Base-by-base conservation (phyloP, 176 grass and related monocot species). In the Cenchrus purpureus region DNA sequence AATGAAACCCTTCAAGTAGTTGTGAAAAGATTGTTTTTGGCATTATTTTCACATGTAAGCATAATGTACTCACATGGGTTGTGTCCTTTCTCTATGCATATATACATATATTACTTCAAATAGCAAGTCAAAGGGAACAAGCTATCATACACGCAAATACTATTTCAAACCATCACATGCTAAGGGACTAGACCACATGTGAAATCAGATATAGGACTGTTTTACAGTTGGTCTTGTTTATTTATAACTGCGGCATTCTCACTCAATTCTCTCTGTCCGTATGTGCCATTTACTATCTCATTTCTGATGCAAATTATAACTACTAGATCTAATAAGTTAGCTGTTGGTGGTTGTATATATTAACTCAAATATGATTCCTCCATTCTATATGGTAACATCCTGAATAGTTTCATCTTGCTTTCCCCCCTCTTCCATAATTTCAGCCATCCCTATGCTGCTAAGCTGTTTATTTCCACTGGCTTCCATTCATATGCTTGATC, bases 41-140 rank as follows among this genome's bases (percentile, higher is more conserved):
- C 65, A 78, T 20, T 82, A 40, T 71, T 29, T 48, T 77, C 16
- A 20, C 61, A 68, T 77, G 29, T 67, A 15, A 54, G 25, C 40
- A 71, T 82, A 61, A 14, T 70, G 44, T 83, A 54, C 62, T 37
- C 37, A 6, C 59, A 54, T 79, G 60, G 66, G 22, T 17, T 77
- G 17, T 89, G 53, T 81, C 59, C 70, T 37, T 83, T 49, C 11
- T 76, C 45, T 79, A 55, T 62, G 14, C 82, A 46, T 46, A 86
- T 40, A 40, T 40, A 40, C 52, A 90, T 90, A 88, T 83, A 88
- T 86, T 53, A 81, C 56, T 90, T 88, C 43, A 81, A 86, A 68
- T 51, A 44, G 31, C 13, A 61, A 77, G 51, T 76, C 77, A 51
- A 86, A 71, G 66, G 29, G 22, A 81, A 62, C 14, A 61, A 45